phyloP scores from a whole-genome alignment of 1,284 basidiomycete species.

The Papiliotrema terrestris region DNA sequence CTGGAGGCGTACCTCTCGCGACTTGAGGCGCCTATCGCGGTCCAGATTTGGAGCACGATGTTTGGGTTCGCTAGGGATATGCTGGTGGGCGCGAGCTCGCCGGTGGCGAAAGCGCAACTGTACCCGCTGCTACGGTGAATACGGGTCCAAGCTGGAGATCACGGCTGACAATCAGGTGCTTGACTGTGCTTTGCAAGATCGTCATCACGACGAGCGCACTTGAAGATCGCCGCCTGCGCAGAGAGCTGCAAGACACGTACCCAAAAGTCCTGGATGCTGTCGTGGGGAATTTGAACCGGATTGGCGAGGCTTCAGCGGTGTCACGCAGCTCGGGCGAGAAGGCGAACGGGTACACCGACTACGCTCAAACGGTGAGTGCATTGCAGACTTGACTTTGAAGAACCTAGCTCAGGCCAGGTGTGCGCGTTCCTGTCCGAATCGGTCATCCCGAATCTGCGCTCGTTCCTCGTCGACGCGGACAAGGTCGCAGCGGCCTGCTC shows the following conservation, averaged over 20 bases:
- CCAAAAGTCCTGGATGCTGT: conserved; percentile 80
- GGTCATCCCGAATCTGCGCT: conserved; percentile 72
- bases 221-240: conserved; percentile 82
- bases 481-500: conserved; percentile 71
- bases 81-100: conserved; percentile 57
- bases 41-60: conserved; percentile 85
- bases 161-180: conserved; percentile 56
- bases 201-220: conserved; percentile 81
- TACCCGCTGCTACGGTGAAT: conserved; percentile 67
- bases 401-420: conserved; percentile 52
- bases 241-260: conserved; percentile 84
- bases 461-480: conserved; percentile 80
- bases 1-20: conserved; percentile 80
- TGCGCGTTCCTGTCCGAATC: conserved; percentile 67
- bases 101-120: conserved; percentile 60
- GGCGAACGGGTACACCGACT: background rate
- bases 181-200: conserved; percentile 72
- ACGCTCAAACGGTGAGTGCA: background rate
- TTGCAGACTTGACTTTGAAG: background rate
- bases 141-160: conserved; percentile 28
- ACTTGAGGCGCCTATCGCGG: conserved; percentile 80
- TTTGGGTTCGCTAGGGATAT: conserved; percentile 78
- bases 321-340: conserved; percentile 3
- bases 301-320: conserved; percentile 52
- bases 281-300: conserved; percentile 67